phyloP scores from a whole-genome alignment of 208 protist genomes.

The Wallacemonas sp. region DNA sequence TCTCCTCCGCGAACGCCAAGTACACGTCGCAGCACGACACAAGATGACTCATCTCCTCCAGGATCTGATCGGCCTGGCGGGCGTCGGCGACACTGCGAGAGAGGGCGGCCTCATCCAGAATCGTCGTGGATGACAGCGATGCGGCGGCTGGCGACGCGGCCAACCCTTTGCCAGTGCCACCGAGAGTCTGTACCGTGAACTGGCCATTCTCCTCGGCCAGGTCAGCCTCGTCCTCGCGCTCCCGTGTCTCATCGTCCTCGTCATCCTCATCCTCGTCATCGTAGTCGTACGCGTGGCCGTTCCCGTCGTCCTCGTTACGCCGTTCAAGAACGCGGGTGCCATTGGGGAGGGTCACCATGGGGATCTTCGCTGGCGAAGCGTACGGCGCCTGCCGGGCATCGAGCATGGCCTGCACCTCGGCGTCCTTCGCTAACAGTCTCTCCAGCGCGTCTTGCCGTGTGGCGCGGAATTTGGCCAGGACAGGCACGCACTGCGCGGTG shows the following conservation, averaged over 20 bases:
- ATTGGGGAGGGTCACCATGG: background rate
- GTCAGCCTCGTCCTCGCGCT: background rate
- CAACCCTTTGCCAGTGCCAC: background rate
- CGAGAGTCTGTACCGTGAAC: background rate
- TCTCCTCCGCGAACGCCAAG: slow-evolving; percentile 61
- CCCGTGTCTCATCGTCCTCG: too few species aligned
- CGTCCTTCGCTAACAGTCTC: slow-evolving; percentile 28
- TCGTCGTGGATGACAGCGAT: background rate
- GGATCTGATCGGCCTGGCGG: slow-evolving; percentile 71
- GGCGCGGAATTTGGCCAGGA: slow-evolving; percentile 71
- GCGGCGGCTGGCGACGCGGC: slow-evolving; percentile 11
- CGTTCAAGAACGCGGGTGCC: background rate
- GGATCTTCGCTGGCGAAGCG: background rate
- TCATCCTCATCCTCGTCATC: too few species aligned
- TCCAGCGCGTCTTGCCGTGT: slow-evolving; percentile 54
- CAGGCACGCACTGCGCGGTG: slow-evolving; percentile 76
- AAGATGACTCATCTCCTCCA: slow-evolving; percentile 87
- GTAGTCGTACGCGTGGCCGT: background rate
- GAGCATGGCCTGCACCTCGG: background rate
- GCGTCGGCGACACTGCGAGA: slow-evolving; percentile 35
- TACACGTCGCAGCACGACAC: slow-evolving; percentile 88
- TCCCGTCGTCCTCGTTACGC: slow-evolving; percentile 5
- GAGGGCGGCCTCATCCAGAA: slow-evolving; percentile 18
- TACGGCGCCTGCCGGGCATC: slow-evolving; percentile 4
- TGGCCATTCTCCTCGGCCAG: background rate